These are phyloP conservation scores for Luffa acutangula DNA, from an alignment of 306 rosid species.

Conservation along the genomic window DNA sequence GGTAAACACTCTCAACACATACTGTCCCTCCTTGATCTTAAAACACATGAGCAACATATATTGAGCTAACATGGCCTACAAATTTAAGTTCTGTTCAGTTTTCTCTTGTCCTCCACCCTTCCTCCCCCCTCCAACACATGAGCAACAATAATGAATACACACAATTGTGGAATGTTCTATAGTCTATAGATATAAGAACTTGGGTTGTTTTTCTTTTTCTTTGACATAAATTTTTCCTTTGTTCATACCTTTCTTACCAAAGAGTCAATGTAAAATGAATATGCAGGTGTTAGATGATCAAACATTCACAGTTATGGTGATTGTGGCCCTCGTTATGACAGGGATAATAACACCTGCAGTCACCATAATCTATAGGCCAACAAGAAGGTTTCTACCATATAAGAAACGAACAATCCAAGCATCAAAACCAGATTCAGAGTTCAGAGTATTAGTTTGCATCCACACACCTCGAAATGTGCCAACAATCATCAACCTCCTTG, in stretches of 20 bases:
- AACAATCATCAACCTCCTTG: slow-evolving; percentile 74
- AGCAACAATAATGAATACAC: neutral
- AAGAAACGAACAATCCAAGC: slow-evolving; percentile 55
- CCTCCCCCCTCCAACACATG: no score
- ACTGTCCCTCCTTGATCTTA: neutral
- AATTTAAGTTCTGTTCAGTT: no score
- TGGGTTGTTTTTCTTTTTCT: neutral
- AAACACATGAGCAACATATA: neutral
- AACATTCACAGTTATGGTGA: slow-evolving; percentile 76
- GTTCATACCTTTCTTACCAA: neutral
- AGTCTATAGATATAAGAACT: neutral
- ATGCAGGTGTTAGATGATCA: slow-evolving; percentile 70
- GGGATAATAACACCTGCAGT: slow-evolving; percentile 50
- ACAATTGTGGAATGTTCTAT: neutral
- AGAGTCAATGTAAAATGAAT: neutral
- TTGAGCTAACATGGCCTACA: neutral
- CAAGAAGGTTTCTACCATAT: slow-evolving; percentile 39
- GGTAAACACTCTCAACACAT: slow-evolving; percentile 10
- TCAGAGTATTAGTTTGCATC: slow-evolving; percentile 51
- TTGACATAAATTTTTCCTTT: neutral
- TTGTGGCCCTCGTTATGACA: slow-evolving; percentile 63
- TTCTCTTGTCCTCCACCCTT: no score
- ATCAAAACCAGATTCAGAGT: slow-evolving; percentile 48
- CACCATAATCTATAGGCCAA: slow-evolving; percentile 49
- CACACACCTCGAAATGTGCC: slow-evolving; percentile 83